Evolutionary conservation across 768 basidiomycete genomes (phyloP), one percentile per base, ranked within the genome.

Genomic region (Mycena galericulata): DNA sequence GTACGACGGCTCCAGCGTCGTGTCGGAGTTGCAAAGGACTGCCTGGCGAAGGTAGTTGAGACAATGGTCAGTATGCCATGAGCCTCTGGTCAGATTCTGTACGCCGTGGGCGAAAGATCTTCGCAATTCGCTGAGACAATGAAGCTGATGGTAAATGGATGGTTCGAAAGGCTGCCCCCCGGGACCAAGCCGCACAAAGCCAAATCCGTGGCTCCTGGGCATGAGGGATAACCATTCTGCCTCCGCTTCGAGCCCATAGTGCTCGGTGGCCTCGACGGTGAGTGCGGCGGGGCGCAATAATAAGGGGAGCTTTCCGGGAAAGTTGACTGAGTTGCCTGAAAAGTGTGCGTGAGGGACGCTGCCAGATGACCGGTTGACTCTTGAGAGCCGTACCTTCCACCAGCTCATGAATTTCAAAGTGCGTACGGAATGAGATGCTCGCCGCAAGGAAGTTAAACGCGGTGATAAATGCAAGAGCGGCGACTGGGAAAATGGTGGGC

Each of bases 121-220:
- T 17, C 81, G 81, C 12, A 82, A 78, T 57, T 75, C 63, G 45
- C 79, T 76, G 20, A 82, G 67, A 53, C 80, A 83, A 59, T 82
- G 81, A 26, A 79, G 74, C 56, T 84, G 79, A 68, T 83, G 83
- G 70, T 75, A 81, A 45, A 82, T 77, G 36, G 82, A 74, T n/a
- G 83, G 71, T 9, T 69, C 78, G 58, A 84, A 80, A 2, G 75
- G 74, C 40, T 79, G 80, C 51, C 77, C 65, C 36, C 76, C 17
- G 1, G 79, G 76, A 24, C 82, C 82, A 4, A 82, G 71, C 45
- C 75, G 76, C 17, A 81, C 72, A 69, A 81, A 81, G 5, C 79
- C 80, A 14, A 51, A 29, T 17, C 46, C 68, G n/a, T 46, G 43
- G 10, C n/a, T 18, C 26, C 27, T 30, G 4, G 55, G 55, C 55